Evolutionary conservation across 495 filamentous ascomycete genomes (phyloP).

Genomic region (Aspergillus nidulans): DNA sequence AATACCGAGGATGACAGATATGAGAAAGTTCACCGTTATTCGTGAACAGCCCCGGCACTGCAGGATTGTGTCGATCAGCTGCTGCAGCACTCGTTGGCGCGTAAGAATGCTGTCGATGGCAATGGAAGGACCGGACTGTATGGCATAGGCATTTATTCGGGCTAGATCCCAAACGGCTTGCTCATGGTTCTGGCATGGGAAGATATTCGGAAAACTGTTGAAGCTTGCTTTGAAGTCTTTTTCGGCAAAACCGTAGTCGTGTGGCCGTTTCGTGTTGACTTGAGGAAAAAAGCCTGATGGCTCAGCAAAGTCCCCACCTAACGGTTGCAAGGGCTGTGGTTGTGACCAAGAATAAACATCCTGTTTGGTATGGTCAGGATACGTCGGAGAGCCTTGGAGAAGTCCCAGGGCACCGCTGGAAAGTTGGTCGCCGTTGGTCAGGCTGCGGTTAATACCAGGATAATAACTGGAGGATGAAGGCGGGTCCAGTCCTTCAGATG

Average conservation of each 20-base stretch:
- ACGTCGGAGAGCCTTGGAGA: not conserved
- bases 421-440: not conserved
- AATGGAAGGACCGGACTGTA: conserved; percentile 11
- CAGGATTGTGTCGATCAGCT: conserved; percentile 28
- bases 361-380: conserved; percentile 2
- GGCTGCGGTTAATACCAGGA: not conserved
- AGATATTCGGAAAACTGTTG: not conserved
- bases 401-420: not conserved
- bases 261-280: not conserved
- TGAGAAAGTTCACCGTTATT: conserved; percentile 27
- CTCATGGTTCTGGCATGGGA: conserved; percentile 22
- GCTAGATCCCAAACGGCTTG: conserved; percentile 18
- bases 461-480: conserved; percentile 1
- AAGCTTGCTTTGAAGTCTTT: not conserved
- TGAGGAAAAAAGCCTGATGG: not conserved
- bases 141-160: conserved; percentile 18
- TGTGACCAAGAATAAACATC: conserved; percentile 13
- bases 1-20: conserved; percentile 31
- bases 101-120: conserved; percentile 31
- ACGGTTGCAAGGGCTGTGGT: not conserved
- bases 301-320: conserved; percentile 5
- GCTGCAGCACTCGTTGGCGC: conserved; percentile 27
- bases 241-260: conserved; percentile 1
- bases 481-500: conserved; percentile 3
- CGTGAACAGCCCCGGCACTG: conserved; percentile 30